Conservation (phyloP, 257 asterid genomes). For the Petunia axillaris region DNA sequence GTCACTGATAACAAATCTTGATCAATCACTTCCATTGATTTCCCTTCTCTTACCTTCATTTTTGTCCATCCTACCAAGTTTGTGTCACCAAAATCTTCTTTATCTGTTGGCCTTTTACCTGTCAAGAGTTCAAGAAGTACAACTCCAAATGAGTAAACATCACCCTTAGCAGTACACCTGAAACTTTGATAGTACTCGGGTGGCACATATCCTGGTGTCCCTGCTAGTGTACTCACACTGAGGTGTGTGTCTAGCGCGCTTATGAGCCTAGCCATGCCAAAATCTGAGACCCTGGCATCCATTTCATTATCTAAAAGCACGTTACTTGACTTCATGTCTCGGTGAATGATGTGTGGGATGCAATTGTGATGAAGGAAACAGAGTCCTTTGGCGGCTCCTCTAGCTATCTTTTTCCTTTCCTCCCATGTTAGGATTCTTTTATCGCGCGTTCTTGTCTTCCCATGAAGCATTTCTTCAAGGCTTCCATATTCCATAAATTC, state of each 20-base stretch:
- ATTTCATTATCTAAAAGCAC: constrained; percentile 75
- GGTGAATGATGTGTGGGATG: constrained; percentile 91
- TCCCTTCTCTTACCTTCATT: constrained; percentile 88
- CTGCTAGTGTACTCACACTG: constrained; percentile 89
- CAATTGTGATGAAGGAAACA: constrained; percentile 97
- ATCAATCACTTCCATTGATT: constrained; percentile 85
- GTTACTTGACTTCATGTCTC: constrained; percentile 95
- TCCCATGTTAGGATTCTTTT: constrained; percentile 65
- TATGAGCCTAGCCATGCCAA: constrained; percentile 93
- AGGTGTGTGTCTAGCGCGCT: constrained; percentile 90
- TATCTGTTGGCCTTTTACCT: constrained; percentile 90
- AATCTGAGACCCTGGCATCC: constrained; percentile 90
- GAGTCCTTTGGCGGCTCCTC: constrained; percentile 93
- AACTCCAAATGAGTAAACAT: constrained; percentile 88
- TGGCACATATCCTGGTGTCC: constrained; percentile 95
- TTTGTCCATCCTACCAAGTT: constrained; percentile 96
- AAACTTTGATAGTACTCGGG: constrained; percentile 97
- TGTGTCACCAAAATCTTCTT: constrained; percentile 95
- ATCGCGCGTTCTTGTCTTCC: constrained; percentile 40
- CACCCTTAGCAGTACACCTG: constrained; percentile 93
- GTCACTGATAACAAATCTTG: constrained; percentile 47
- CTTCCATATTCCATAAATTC: constrained; percentile 88
- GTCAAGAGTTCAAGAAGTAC: constrained; percentile 78
- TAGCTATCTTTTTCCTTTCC: constrained; percentile 77
- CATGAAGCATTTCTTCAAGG: constrained; percentile 85